Percentiles rank a stretch among this genome's conserved stretches.
These are phyloP conservation scores for Kwoniella dendrophila DNA, from an alignment of 768 basidiomycete species.

Conservation along the genomic window DNA sequence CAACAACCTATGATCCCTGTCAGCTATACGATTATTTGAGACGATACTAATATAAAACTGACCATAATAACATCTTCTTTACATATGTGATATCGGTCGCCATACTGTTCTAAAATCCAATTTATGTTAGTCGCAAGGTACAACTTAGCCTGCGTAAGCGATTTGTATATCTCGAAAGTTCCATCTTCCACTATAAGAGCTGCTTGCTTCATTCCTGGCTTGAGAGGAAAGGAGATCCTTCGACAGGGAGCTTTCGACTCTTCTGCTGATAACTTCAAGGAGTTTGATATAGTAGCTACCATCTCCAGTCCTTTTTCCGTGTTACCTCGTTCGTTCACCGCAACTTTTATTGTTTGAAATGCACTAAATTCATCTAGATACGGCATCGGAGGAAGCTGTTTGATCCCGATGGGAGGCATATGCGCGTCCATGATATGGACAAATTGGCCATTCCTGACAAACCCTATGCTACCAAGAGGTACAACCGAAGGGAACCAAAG, in stretches of 20 bases:
- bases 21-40: constrained; percentile 19
- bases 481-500: constrained; percentile 71
- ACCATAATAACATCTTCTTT: constrained; percentile 66
- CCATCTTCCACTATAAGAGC: constrained; percentile 71
- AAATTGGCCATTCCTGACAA: constrained; percentile 70
- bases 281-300: constrained; percentile 63
- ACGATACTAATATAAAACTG: constrained; percentile 14
- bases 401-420: constrained; percentile 60
- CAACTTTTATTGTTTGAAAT: constrained; percentile 13
- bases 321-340: constrained; percentile 31
- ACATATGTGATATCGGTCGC: constrained; percentile 58
- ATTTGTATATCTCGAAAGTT: constrained; percentile 68
- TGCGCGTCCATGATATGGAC: constrained; percentile 71
- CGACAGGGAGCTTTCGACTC: too few species aligned
- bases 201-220: constrained; percentile 68
- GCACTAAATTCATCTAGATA: constrained; percentile 34
- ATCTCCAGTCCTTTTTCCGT: constrained; percentile 58
- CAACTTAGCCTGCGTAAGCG: constrained; percentile 65
- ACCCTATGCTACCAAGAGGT: constrained; percentile 73
- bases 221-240: constrained; percentile 66
- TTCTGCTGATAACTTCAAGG: constrained; percentile 32
- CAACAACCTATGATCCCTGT: constrained; percentile 56
- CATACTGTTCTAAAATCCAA: constrained; percentile 65
- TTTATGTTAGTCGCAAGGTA: constrained; percentile 77
- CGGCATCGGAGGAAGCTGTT: constrained; percentile 30